phyloP scores from a whole-genome alignment of 495 filamentous ascomycete genomes.

The Aspergillus steynii region DNA sequence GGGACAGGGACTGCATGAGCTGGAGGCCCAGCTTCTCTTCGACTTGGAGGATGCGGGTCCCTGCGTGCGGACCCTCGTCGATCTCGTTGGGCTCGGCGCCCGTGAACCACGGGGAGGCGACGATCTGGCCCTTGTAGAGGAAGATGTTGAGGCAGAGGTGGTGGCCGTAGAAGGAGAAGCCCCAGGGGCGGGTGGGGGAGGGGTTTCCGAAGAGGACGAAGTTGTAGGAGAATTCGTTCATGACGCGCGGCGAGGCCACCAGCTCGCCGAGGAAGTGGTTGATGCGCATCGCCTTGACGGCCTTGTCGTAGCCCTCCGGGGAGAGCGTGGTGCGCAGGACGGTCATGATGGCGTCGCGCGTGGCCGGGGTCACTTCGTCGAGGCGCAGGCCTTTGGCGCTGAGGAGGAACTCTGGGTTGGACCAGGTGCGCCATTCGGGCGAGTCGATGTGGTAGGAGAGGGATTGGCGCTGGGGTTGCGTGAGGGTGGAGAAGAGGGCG shows the following conservation, averaged over 20 bases:
- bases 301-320: conserved; percentile 69
- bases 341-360: conserved; percentile 50
- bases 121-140: conserved; percentile 57
- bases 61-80: conserved; percentile 59
- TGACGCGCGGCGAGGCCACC: conserved; percentile 56
- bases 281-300: conserved; percentile 67
- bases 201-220: conserved; percentile 63
- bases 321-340: conserved; percentile 61
- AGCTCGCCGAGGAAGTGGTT: conserved; percentile 78
- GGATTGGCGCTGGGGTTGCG: conserved; percentile 45
- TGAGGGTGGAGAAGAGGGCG: conserved; percentile 42
- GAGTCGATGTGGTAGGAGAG: conserved; percentile 64
- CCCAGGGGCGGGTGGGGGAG: conserved; percentile 59
- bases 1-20: conserved; percentile 65
- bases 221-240: conserved; percentile 77
- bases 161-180: conserved; percentile 75
- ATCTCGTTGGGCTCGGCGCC: conserved; percentile 77
- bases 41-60: conserved; percentile 62
- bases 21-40: conserved; percentile 62
- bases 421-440: conserved; percentile 72
- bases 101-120: conserved; percentile 70
- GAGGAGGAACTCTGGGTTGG: conserved; percentile 70
- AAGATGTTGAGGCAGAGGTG: conserved; percentile 72
- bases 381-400: conserved; percentile 64
- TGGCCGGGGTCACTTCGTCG: conserved; percentile 50